Conservation (phyloP, 192 early-diverging fungal genomes). For the Coemansia sp. region DNA sequence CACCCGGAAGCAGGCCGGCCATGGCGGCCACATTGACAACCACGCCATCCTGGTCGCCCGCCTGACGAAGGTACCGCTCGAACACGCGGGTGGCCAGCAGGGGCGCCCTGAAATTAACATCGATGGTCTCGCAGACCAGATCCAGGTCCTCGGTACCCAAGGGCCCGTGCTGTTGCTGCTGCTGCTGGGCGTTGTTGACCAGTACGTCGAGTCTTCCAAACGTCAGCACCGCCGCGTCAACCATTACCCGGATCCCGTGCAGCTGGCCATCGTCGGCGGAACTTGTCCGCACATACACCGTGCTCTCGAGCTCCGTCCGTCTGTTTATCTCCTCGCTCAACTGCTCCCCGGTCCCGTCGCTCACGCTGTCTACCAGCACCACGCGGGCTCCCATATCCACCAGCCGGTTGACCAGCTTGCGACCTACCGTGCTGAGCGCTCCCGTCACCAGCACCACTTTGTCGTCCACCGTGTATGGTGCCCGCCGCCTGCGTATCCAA, state of each 20-base stretch:
- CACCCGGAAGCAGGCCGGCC: conserved; percentile 32
- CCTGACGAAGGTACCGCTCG: conserved; percentile 21
- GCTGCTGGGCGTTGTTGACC: conserved; percentile 31
- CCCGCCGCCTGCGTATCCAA: background rate
- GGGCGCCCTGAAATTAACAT: conserved; percentile 32
- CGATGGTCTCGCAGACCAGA: conserved; percentile 23
- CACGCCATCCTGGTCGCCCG: conserved; percentile 16
- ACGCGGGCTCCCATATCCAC: conserved; percentile 19
- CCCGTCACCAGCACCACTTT: conserved; percentile 42
- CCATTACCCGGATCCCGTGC: conserved; percentile 30
- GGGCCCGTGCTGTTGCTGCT: background rate
- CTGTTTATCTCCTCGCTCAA: conserved; percentile 15
- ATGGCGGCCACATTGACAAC: conserved; percentile 35
- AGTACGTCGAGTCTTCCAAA: conserved; percentile 37
- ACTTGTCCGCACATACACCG: conserved; percentile 23
- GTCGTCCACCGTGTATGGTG: conserved; percentile 14
- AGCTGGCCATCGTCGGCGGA: background rate
- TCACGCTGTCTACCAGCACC: conserved; percentile 17
- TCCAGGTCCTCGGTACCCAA: conserved; percentile 19
- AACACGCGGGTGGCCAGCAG: conserved; percentile 37
- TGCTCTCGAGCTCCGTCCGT: background rate
- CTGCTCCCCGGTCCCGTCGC: conserved; percentile 31
- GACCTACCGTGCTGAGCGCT: conserved; percentile 30
- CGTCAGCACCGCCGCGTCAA: conserved; percentile 36
- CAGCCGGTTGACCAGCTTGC: conserved; percentile 12